Evolutionary conservation across 106 monocot genomes (phyloP).

Genomic region (Amphibolis antarctica): DNA sequence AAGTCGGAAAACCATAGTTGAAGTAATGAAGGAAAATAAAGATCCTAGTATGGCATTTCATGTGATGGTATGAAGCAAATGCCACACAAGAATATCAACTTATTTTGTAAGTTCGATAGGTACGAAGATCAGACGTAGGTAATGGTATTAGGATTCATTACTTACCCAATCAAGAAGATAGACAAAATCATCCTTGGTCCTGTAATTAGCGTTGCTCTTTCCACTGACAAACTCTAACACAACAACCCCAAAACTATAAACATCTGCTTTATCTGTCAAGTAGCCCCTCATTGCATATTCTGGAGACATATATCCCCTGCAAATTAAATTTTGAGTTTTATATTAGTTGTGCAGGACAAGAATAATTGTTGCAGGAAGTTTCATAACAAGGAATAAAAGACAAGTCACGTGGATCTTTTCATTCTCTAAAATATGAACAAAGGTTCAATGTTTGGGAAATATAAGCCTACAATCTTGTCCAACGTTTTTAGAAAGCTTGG

Average conservation of each 20-base stretch:
- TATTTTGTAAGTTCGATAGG: neutral
- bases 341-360: neutral
- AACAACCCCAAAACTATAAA: constrained; percentile 25
- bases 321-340: neutral
- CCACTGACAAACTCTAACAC: constrained; percentile 15
- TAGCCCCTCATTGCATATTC: constrained; percentile 24
- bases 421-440: too few relatives aligned
- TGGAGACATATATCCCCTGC: constrained; percentile 19
- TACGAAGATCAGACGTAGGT: neutral
- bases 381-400: neutral
- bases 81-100: neutral
- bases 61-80: too few relatives aligned
- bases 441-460: too few relatives aligned
- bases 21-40: too few relatives aligned
- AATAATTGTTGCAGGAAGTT: neutral
- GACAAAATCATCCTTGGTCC: constrained; percentile 14
- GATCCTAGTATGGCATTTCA: too few relatives aligned
- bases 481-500: neutral
- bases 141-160: neutral
- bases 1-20: too few relatives aligned
- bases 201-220: constrained; percentile 10
- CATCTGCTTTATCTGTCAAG: constrained; percentile 21
- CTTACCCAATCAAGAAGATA: constrained; percentile 25
- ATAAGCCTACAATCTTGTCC: neutral
- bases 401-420: too few relatives aligned